Base-by-base conservation (phyloP, 208 protist genomes). In the Blechomonas ayalai region DNA sequence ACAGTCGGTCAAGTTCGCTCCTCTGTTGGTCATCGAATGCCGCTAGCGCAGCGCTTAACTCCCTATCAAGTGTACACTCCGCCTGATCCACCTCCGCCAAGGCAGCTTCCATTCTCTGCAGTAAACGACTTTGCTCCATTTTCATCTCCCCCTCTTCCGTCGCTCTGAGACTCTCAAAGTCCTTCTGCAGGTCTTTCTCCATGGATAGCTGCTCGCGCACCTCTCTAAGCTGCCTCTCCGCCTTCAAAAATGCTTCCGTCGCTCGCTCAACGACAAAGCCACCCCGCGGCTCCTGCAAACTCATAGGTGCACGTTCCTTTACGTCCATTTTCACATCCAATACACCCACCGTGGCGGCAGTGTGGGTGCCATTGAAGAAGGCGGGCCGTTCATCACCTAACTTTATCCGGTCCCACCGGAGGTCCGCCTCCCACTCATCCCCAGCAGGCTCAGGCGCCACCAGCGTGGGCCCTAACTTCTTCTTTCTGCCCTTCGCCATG, bases 351-450 rank as follows among this genome's bases (percentile, higher is more conserved):
- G 70, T 67, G 25, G 70, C 70, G 23, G 59, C 57, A 4, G 62
- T 9, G 24, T 63, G 46, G 8, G 57, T 26, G n/a, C 58, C 62
- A 32, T 72, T 68, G 46, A 72, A 64, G 31, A 78, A 72, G 10
- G 23, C 8, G 0, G 64, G 70, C 32, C 56, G 57, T 13, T 64
- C 59, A n/a, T 58, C 42, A 10, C 52, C 33, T 24, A 52, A 41
- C 28, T 59, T 59, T 9, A 78, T 52, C 26, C 34, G 25, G 36
- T 72, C 59, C 70, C 70, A 78, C 32, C 55, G 19, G 5, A 72
- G 55, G 53, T 68, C 56, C 7, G 59, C 51, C 59, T 78, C 70
- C 35, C 67, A 56, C 36, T 69, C 64, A 32, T 78, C 70, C n/a
- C 52, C 62, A 2, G 53, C 31, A 7, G 70, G 70, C 55, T 78